These are phyloP conservation scores for Suillus hirtellus DNA, from an alignment of 768 basidiomycete species.

Conservation along the genomic window DNA sequence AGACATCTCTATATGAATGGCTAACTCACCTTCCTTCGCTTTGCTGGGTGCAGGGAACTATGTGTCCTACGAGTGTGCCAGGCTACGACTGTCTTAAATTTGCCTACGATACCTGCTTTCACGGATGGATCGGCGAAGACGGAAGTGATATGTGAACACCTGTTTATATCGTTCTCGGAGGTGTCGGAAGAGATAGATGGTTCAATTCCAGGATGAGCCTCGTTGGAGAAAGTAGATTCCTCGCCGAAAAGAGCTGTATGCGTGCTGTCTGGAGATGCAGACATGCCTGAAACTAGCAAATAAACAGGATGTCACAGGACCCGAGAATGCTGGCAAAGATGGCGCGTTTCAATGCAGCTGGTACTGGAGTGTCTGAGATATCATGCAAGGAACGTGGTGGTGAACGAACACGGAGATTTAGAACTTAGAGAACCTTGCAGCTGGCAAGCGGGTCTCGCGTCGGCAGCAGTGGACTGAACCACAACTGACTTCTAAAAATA, in stretches of 20 bases:
- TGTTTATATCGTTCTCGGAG: constrained; percentile 9
- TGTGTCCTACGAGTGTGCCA: constrained; percentile 56
- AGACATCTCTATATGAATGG: not conserved
- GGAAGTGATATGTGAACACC: constrained; percentile 44
- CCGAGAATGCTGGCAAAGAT: not conserved
- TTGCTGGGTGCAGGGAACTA: constrained; percentile 46
- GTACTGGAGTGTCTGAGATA: not conserved
- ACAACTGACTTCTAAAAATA: constrained; percentile 10
- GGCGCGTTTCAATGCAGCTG: constrained; percentile 1
- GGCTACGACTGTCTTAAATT: constrained; percentile 52
- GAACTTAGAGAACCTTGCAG: constrained; percentile 1
- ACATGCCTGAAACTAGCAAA: constrained; percentile 20
- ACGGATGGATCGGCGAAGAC: constrained; percentile 36
- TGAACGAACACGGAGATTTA: not conserved
- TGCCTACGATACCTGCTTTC: constrained; percentile 37
- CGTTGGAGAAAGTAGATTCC: constrained; percentile 18
- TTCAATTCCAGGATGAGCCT: constrained; percentile 16
- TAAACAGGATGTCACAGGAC: not conserved
- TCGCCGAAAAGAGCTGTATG: constrained; percentile 33
- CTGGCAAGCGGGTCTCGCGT: constrained; percentile 3
- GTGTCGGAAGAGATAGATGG: constrained; percentile 17
- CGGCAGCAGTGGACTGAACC: constrained; percentile 3
- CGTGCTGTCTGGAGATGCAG: constrained; percentile 31
- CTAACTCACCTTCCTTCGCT: constrained; percentile 62
- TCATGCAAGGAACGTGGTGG: not conserved